Conservation (phyloP, 768 basidiomycete genomes). For the Xerocomellus dryophilus region DNA sequence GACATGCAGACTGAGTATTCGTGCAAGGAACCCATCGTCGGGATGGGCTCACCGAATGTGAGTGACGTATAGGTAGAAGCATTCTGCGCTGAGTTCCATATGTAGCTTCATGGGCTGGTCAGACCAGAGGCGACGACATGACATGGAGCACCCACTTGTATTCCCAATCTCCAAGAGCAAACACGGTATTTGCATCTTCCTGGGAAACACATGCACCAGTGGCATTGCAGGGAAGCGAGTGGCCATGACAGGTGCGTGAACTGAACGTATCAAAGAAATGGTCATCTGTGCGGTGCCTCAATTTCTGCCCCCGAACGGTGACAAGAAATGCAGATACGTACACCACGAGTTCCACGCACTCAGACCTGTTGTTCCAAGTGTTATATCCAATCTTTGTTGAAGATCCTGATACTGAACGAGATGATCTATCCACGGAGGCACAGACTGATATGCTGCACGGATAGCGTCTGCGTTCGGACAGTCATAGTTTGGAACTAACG, state of each 20-base stretch:
- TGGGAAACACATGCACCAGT: constrained; percentile 40
- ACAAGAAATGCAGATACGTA: constrained; percentile 21
- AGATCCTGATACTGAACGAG: constrained; percentile 36
- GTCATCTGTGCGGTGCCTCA: constrained; percentile 21
- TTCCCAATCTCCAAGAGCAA: constrained; percentile 59
- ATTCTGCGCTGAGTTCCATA: constrained; percentile 47
- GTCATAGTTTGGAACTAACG: constrained; percentile 42
- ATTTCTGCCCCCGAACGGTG: neutral
- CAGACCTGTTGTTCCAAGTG: constrained; percentile 40
- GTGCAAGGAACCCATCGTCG: neutral
- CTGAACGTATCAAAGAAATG: constrained; percentile 54
- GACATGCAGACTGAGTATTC: neutral
- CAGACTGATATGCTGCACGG: constrained; percentile 41
- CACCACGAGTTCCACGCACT: constrained; percentile 48
- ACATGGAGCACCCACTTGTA: constrained; percentile 39
- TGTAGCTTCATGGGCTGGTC: constrained; percentile 35
- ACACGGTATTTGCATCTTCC: constrained; percentile 49
- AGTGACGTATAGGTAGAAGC: constrained; percentile 43
- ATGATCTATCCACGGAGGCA: constrained; percentile 47
- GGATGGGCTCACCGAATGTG: constrained; percentile 37
- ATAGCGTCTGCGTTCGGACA: constrained; percentile 42
- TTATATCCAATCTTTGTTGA: constrained; percentile 36
- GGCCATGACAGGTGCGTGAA: constrained; percentile 44
- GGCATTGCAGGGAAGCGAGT: constrained; percentile 42
- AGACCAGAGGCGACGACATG: neutral